Percentiles rank a stretch among this genome's conserved stretches.
Conservation (phyloP, 306 rosid genomes). For the Coriaria nepalensis region DNA sequence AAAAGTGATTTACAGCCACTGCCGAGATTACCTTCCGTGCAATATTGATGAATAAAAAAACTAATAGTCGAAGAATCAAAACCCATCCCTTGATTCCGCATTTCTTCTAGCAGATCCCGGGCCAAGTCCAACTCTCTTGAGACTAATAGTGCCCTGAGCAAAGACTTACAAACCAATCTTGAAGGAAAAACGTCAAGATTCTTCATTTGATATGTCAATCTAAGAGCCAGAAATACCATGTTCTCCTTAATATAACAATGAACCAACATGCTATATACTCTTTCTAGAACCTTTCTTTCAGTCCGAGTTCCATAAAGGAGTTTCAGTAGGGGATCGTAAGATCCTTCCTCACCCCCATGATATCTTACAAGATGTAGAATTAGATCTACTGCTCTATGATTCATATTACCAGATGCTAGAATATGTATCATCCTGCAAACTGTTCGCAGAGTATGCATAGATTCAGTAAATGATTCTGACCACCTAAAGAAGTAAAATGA, state of each 20-base stretch:
- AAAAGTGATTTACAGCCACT: conserved; percentile 22
- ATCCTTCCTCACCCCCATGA: conserved; percentile 7
- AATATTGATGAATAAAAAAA: conserved; percentile 21
- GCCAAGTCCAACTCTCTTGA: conserved; percentile 15
- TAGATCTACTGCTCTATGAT: conserved; percentile 26
- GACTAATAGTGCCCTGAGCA: conserved; percentile 15
- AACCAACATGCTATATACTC: conserved; percentile 21
- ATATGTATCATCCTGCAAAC: conserved; percentile 25
- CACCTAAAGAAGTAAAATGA: conserved; percentile 20
- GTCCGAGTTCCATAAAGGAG: conserved; percentile 10
- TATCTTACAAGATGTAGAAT: conserved; percentile 12
- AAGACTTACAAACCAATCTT: conserved; percentile 9
- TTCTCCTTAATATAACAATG: conserved; percentile 18
- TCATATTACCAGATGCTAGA: conserved; percentile 27
- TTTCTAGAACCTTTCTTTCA: conserved; percentile 18
- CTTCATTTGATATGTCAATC: conserved; percentile 17
- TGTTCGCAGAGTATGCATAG: conserved; percentile 11
- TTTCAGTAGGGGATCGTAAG: conserved; percentile 6
- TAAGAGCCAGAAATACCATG: conserved; percentile 15
- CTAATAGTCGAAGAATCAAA: conserved; percentile 16
- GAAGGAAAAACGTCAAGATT: conserved; percentile 20
- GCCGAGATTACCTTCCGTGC: conserved; percentile 17
- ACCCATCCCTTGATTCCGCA: conserved; percentile 13
- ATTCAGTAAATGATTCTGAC: conserved; percentile 18
- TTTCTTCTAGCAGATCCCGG: conserved; percentile 20